Evolutionary conservation across 2,329 filamentous ascomycete genomes (phyloP), one percentile per base, ranked within the genome.

Genomic region (Cordyceps cateniannulata): DNA sequence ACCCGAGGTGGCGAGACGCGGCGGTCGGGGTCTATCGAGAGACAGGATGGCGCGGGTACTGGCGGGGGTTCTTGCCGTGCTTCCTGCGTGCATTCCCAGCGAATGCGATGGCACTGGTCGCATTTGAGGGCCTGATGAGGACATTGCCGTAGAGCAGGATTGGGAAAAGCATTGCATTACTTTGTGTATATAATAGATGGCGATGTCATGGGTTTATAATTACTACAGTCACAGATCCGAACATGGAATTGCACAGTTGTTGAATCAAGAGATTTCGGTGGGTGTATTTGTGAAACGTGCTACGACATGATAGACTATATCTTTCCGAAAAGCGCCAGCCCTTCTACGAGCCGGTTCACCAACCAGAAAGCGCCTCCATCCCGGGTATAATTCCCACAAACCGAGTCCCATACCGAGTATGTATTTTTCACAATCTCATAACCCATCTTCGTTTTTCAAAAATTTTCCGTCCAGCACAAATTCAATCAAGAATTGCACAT

Each of bases 31-130:
- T 98, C 1, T 96, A 89, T 68, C 79, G 78, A 52, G 92, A 97
- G 71, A 77, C 76, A 52, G 95, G 95, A 1, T 85, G 77, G 76
- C 88, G 76, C 71, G 95, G 92, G 0, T 98, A 92, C 73, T 98
- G 92, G 88, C 83, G 95, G 66, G 95, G 95, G 0, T 99, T 99
- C 69, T 69, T 96, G 69, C 95, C 95, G 2, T 98, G 93, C 72
- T 96, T 98, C 72, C 72, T 98, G 71, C 81, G 95, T 65, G 95
- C 95, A 3, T 98, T 98, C 73, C 95, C 95, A 16, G 93, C 95
- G 25, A 98, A 98, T 78, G 95, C 93, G 0, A 89, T 95, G 84
- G 93, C 95, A 1, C 75, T 98, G 70, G 86, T 97, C 59, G 93
- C 90, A 29, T 98, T 98, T 79, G 95, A 99, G 74, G 90, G 88